Base-by-base conservation (phyloP, 352 stramenopile species). In the Phytophthora cactorum region DNA sequence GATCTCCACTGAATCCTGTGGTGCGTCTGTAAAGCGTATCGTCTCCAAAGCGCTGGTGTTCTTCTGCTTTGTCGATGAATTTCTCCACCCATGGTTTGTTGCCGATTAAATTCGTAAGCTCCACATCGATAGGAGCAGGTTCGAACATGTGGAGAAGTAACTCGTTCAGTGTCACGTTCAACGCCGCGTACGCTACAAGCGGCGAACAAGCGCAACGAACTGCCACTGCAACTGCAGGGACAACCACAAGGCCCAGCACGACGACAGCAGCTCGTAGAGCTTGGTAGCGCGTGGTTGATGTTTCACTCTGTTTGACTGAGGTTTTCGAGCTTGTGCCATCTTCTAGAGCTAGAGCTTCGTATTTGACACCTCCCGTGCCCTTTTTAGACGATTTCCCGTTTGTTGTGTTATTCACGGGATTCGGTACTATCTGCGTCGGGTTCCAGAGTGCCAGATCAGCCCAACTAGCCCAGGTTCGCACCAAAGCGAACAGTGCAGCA, bases 81-180 rank as follows among this genome's bases (percentile, higher is more conserved):
- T 32, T 36, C 12, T 50, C 34, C 34, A 59, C 17, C 52, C 52
- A 59, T 12, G 52, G 6, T 25, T 14, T 12, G 28, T 28, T 39
- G 1, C 29, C 28, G 32, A 59, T 25, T 7, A 49, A 14, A 7
- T 50, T 39, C 6, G 36, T 25, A 38, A 50, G 6, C 4, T 50
- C 38, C 4, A 34, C 15, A 12, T 17, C 31, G 5, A 47, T 22
- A 5, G 36, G 10, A 32, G 32, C 28, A 38, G 52, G 52, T n/a
- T 59, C 52, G 9, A 59, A 36, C 10, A 15, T 43, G 38, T 59
- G 52, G 12, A 49, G 41, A n/a, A 59, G 52, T 5, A 59, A 27
- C 27, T 59, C 52, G 8, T 59, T 59, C 38, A 59, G 14, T 39
- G 52, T 47, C 28, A 59, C 52, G 28, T 59, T 59, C 41, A 59